phyloP scores from a whole-genome alignment of 2,329 filamentous ascomycete species.

The Botrytis aclada region DNA sequence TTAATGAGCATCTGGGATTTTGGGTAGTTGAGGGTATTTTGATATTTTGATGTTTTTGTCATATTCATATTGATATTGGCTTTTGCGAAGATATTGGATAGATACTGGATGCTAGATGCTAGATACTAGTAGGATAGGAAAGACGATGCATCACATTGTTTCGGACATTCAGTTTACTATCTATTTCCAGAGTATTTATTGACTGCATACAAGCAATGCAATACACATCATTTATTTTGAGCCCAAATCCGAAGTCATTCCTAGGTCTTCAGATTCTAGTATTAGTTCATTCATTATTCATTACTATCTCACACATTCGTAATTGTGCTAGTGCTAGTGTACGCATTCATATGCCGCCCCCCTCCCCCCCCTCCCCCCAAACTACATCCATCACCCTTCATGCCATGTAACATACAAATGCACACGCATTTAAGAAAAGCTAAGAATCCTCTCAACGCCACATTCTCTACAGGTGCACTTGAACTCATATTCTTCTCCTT shows the following conservation, averaged over 20 bases:
- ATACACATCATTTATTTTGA: background rate
- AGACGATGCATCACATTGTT: no score
- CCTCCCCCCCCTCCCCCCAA: no score
- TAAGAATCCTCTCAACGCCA: conserved; percentile 30
- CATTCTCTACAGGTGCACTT: conserved; percentile 24
- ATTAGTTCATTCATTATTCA: background rate
- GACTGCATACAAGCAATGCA: fast-evolving
- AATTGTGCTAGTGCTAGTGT: background rate
- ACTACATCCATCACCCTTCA: background rate
- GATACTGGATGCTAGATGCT: fast-evolving
- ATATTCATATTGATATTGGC: no score
- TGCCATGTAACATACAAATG: background rate
- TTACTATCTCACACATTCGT: background rate
- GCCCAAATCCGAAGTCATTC: background rate
- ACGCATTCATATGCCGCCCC: background rate
- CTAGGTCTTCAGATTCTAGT: background rate
- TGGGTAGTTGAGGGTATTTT: no score
- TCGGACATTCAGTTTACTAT: background rate
- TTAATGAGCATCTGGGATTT: background rate
- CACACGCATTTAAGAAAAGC: conserved; percentile 28
- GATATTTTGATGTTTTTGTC: fast-evolving
- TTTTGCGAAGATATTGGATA: background rate
- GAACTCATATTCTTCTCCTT: conserved; percentile 24
- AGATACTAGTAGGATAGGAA: background rate
- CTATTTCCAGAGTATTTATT: background rate